Conservation (phyloP, 2,329 filamentous ascomycete species). For the Nothophaeocryptopus gaeumannii region DNA sequence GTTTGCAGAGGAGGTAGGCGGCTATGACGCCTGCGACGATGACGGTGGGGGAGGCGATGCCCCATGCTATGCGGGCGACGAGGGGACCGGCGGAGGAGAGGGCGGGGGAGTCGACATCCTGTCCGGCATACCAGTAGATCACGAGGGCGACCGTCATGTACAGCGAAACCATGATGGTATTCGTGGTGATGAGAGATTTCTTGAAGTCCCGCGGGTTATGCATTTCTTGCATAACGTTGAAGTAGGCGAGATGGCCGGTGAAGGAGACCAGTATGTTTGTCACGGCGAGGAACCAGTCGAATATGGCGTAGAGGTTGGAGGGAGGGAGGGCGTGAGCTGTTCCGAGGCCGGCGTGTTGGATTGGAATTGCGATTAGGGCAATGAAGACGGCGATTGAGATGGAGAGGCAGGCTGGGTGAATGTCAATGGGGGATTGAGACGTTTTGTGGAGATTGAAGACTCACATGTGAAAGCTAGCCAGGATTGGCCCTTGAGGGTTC, state of each 20-base stretch:
- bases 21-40: slow-evolving; percentile 70
- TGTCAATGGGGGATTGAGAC: background rate
- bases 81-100: slow-evolving; percentile 57
- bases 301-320: slow-evolving; percentile 41
- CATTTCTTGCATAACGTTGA: slow-evolving; percentile 64
- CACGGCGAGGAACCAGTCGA: slow-evolving; percentile 42
- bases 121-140: slow-evolving; percentile 64
- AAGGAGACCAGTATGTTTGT: slow-evolving; percentile 70
- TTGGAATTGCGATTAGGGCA: slow-evolving; percentile 40
- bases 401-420: slow-evolving; percentile 56
- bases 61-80: slow-evolving; percentile 63
- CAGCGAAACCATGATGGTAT: slow-evolving; percentile 57
- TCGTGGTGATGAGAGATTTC: slow-evolving; percentile 62
- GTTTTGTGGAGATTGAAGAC: slow-evolving; percentile 14
- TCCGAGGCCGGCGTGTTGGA: slow-evolving; percentile 44
- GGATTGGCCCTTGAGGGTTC: slow-evolving; percentile 62
- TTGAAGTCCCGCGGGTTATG: slow-evolving; percentile 59
- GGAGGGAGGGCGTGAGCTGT: slow-evolving; percentile 40
- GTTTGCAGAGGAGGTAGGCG: slow-evolving; percentile 64
- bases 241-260: slow-evolving; percentile 63
- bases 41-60: slow-evolving; percentile 68
- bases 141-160: slow-evolving; percentile 68
- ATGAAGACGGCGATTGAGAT: slow-evolving; percentile 63
- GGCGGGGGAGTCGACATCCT: slow-evolving; percentile 62
- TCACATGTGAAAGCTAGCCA: slow-evolving; percentile 60